Percentiles rank a stretch among this genome's conserved stretches.
Evolutionary conservation across 1,139 yeast genomes (phyloP).

Genomic region (Taiozyma sp.): DNA sequence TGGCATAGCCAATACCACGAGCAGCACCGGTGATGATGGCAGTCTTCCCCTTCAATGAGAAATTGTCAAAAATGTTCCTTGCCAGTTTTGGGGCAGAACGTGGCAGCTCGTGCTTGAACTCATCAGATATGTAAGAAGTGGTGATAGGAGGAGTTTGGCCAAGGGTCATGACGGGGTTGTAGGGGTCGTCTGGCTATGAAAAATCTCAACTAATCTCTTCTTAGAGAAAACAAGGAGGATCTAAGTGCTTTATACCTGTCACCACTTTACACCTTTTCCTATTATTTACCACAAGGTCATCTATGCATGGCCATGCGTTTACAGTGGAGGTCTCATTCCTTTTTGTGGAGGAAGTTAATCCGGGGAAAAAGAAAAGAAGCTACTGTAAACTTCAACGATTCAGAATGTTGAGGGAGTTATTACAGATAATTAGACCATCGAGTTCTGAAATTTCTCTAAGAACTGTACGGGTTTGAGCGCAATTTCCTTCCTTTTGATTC

Average conservation of each 20-base stretch:
- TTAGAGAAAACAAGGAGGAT: neutral
- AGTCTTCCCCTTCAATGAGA: slow-evolving; percentile 72
- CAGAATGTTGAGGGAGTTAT: no score
- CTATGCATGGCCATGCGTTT: slow-evolving; percentile 1
- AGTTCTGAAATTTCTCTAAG: no score
- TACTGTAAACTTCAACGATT: no score
- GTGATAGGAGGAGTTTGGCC: neutral
- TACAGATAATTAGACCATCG: no score
- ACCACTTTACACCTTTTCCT: neutral
- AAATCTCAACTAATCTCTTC: no score
- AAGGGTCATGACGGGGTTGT: neutral
- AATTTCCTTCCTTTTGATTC: no score
- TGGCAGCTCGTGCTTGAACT: slow-evolving; percentile 25
- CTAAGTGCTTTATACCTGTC: neutral
- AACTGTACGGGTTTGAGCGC: no score
- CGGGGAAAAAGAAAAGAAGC: slow-evolving; percentile 1
- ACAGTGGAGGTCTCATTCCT: neutral
- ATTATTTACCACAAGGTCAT: neutral
- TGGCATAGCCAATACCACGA: slow-evolving; percentile 49
- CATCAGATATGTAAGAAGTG: slow-evolving; percentile 28
- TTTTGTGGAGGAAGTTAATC: neutral
- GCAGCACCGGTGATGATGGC: slow-evolving; percentile 87
- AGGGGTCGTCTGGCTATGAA: no score
- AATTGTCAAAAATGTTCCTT: slow-evolving; percentile 39
- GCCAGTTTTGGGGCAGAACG: slow-evolving; percentile 26